Base-by-base conservation (phyloP, 78 protist species). In the Isochrysis galbana region DNA sequence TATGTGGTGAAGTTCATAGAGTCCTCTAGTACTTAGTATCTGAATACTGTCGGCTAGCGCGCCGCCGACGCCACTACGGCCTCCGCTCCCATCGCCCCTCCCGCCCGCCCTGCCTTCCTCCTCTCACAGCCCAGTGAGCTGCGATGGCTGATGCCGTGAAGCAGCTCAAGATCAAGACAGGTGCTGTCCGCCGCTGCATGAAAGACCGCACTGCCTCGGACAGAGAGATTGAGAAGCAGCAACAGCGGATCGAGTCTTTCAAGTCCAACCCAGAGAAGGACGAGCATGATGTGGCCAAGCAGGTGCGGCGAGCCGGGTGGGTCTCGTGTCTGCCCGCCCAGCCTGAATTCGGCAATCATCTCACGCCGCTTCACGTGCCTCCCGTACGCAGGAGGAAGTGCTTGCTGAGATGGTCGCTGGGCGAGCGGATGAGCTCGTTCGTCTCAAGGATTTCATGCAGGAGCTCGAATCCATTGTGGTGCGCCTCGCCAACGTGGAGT, bases 201-300 rank as follows among this genome's bases (percentile, higher is more conserved):
- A 61, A 61, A n/a, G 72, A 61, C 72, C 72, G 11, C 32, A n/a
- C 22, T 3, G 11, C 11, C 32, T 23, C 72, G 26, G 72, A 61
- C 72, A 61, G 26, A n/a, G 72, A 61, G 22, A 61, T 61, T 23
- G 26, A 61, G 72, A 2, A 11, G 72, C 72, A 61, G 72, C 7
- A 23, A n/a, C 38, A 61, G 72, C 72, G 72, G n/a, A 61, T 61
- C 72, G 72, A 19, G 72, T 26, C 21, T 23, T 23, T 61, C 32
- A 11, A n/a, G 72, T 3, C 10, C n/a, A n/a, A 61, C 26, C 72
- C 72, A n/a, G 72, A 61, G 72, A 61, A 61, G 72, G 72, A 61
- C 72, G 72, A 61, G 72, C 72, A 61, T n/a, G 72, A 61, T n/a
- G 72, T 61, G 72, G 26, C n/a, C 38, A 61, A 61, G 72, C 72